Conservation (phyloP, 768 basidiomycete genomes). For the Russula lepida region DNA sequence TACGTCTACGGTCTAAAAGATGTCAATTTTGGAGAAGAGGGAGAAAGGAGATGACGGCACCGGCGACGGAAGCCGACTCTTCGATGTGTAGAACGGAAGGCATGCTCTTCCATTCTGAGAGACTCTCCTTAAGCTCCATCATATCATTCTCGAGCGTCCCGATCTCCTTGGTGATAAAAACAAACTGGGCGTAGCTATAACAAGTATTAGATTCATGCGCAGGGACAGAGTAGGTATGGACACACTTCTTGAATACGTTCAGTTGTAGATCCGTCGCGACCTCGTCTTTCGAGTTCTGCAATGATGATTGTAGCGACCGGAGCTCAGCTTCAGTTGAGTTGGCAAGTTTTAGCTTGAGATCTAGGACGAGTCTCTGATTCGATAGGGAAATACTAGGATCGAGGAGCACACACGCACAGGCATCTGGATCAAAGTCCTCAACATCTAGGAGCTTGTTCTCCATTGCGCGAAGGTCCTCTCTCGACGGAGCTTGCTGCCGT, state of each 20-base stretch:
- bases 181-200: slow-evolving; percentile 89
- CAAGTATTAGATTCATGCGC: not conserved
- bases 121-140: slow-evolving; percentile 89
- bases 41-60: slow-evolving; percentile 25
- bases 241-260: slow-evolving; percentile 96
- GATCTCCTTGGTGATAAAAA: slow-evolving; percentile 95
- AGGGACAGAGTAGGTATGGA: not conserved
- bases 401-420: slow-evolving; percentile 60
- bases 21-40: slow-evolving; percentile 9
- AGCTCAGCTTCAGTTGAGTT: slow-evolving; percentile 83
- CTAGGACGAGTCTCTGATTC: slow-evolving; percentile 22
- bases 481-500: slow-evolving; percentile 30
- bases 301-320: slow-evolving; percentile 64
- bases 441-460: slow-evolving; percentile 59
- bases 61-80: slow-evolving; percentile 60
- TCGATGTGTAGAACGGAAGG: slow-evolving; percentile 89
- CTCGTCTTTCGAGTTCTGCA: slow-evolving; percentile 60
- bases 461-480: slow-evolving; percentile 52
- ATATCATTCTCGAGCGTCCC: slow-evolving; percentile 94
- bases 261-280: slow-evolving; percentile 76
- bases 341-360: slow-evolving; percentile 78
- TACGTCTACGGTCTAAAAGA: slow-evolving; percentile 42
- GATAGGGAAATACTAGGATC: not conserved
- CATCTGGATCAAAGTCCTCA: slow-evolving; percentile 81
- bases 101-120: slow-evolving; percentile 95